Conservation (phyloP, 2,329 filamentous ascomycete genomes). For the Beauveria varroae region DNA sequence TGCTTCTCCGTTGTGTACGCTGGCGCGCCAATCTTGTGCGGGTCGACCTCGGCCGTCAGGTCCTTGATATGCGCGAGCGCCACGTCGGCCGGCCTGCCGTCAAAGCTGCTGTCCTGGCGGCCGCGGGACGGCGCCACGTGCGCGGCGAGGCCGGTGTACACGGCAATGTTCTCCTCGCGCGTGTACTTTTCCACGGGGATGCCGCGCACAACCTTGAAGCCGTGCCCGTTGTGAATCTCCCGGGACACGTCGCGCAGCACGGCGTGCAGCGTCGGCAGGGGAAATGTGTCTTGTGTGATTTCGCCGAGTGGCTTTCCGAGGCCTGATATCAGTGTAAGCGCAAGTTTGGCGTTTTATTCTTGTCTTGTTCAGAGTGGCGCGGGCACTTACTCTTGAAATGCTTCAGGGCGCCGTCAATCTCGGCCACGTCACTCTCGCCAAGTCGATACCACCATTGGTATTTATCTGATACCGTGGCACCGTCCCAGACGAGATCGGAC, state of each 20-base stretch:
- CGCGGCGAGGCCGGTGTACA: slow-evolving; percentile 52
- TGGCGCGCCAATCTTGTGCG: slow-evolving; percentile 43
- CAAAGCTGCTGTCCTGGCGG: slow-evolving; percentile 40
- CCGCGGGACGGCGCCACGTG: slow-evolving; percentile 49
- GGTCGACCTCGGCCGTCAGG: slow-evolving; percentile 27
- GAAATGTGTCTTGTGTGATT: slow-evolving; percentile 45
- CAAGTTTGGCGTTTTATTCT: not conserved
- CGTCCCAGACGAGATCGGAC: slow-evolving; percentile 51
- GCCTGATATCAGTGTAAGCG: not conserved
- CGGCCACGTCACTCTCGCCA: slow-evolving; percentile 36
- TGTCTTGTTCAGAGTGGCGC: too few relatives aligned
- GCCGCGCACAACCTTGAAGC: slow-evolving; percentile 55
- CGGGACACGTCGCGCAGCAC: slow-evolving; percentile 43
- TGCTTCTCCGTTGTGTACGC: slow-evolving; percentile 55
- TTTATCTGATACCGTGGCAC: slow-evolving; percentile 34
- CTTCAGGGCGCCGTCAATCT: slow-evolving; percentile 36
- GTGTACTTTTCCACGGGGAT: slow-evolving; percentile 44
- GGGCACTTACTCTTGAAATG: slow-evolving; percentile 34
- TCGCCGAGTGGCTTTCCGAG: slow-evolving; percentile 31
- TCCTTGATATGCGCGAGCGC: slow-evolving; percentile 57
- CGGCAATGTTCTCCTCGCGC: slow-evolving; percentile 49
- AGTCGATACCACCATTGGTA: slow-evolving; percentile 49
- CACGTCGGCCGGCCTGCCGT: slow-evolving; percentile 41
- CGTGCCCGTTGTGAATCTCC: slow-evolving; percentile 50
- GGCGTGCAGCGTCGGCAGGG: slow-evolving; percentile 42